A percentile compares a stretch with the other conserved stretches of the same genome.
Conservation (phyloP, 345 rosid species). For the Passiflora organensis region DNA sequence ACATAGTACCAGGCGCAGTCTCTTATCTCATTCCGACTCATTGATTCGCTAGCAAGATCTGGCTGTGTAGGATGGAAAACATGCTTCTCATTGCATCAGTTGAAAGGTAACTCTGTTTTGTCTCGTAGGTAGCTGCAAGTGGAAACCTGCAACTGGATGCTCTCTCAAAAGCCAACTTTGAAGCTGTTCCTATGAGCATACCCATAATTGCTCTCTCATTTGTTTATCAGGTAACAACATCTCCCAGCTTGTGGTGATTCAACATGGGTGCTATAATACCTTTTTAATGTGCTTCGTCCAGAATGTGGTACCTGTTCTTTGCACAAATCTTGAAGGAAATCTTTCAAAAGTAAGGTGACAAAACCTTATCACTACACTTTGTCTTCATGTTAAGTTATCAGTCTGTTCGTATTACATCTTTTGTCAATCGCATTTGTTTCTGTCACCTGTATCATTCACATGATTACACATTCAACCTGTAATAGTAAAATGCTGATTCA, state of each 20-base stretch:
- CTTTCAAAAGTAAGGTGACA: conserved; percentile 88
- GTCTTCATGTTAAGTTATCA: too few relatives aligned
- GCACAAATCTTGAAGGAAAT: conserved; percentile 94
- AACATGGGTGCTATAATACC: conserved; percentile 14
- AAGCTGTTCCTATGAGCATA: conserved; percentile 90
- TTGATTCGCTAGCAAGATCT: neutral
- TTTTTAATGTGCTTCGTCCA: conserved; percentile 29
- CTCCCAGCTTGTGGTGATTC: conserved; percentile 4
- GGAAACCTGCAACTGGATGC: conserved; percentile 71
- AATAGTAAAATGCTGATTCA: too few relatives aligned
- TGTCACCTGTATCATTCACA: too few relatives aligned
- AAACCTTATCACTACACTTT: conserved; percentile 16
- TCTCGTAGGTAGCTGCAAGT: conserved; percentile 63
- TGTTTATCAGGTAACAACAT: conserved; percentile 73
- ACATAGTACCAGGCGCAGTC: too few relatives aligned
- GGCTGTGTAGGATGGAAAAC: neutral
- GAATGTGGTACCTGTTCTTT: conserved; percentile 93
- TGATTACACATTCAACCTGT: too few relatives aligned
- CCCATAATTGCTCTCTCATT: conserved; percentile 94
- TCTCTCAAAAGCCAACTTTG: conserved; percentile 79
- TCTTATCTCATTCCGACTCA: too few relatives aligned
- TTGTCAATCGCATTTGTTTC: neutral
- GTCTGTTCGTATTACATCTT: neutral
- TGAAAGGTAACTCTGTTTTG: conserved; percentile 6
- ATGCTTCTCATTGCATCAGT: neutral